Evolutionary conservation across 1,284 basidiomycete species (phyloP).

Genomic region (Ceratorhiza oryzae-sativae): DNA sequence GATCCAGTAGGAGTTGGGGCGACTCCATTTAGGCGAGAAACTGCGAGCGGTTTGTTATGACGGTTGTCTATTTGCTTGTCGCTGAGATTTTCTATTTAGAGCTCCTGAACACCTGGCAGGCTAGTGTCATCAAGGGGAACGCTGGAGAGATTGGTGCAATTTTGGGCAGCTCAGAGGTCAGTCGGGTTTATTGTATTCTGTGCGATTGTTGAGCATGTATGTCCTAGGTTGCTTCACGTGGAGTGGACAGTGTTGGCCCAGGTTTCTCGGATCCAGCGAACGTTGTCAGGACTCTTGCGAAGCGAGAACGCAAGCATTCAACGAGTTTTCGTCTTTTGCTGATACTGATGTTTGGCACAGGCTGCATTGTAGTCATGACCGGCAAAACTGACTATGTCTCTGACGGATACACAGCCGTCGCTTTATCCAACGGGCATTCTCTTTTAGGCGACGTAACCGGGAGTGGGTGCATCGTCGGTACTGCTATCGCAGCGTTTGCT

Average conservation of each 20-base stretch:
- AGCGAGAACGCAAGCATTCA: slow-evolving; percentile 69
- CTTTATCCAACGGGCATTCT: slow-evolving; percentile 77
- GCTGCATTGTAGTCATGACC: slow-evolving; percentile 83
- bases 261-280: slow-evolving; percentile 77
- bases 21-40: slow-evolving; percentile 70
- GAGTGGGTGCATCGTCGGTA: slow-evolving; percentile 88
- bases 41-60: slow-evolving; percentile 52
- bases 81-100: slow-evolving; percentile 52
- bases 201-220: neutral
- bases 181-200: slow-evolving; percentile 23
- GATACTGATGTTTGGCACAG: slow-evolving; percentile 51
- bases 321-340: neutral
- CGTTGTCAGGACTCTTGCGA: slow-evolving; percentile 76
- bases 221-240: slow-evolving; percentile 73
- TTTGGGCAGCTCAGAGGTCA: slow-evolving; percentile 74
- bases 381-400: slow-evolving; percentile 87
- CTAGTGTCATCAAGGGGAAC: slow-evolving; percentile 95
- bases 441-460: slow-evolving; percentile 86
- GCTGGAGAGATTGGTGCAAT: slow-evolving; percentile 88
- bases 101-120: slow-evolving; percentile 85
- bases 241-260: slow-evolving; percentile 84
- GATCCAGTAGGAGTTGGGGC: slow-evolving; percentile 96
- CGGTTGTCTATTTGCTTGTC: slow-evolving; percentile 33
- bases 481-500: slow-evolving; percentile 77
- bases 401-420: slow-evolving; percentile 75